Percentiles rank a stretch among this genome's conserved stretches.
Evolutionary conservation across 331 rosid genomes (phyloP).

Genomic region (Rosa hybrid): DNA sequence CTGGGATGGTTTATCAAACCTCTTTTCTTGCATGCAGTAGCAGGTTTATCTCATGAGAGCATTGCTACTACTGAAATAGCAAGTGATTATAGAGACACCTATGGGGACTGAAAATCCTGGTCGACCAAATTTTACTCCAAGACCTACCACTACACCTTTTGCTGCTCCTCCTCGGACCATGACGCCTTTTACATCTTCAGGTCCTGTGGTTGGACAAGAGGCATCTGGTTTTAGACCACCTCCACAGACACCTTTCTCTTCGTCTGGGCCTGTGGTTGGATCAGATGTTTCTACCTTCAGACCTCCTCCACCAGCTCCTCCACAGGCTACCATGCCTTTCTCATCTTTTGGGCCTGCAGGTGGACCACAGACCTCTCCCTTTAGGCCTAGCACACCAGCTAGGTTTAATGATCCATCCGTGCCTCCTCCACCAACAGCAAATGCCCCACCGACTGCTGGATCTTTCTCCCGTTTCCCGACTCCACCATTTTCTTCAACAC

Average conservation of each 20-base stretch:
- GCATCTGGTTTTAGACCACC: constrained; percentile 55
- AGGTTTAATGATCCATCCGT: constrained; percentile 82
- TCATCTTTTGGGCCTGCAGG: constrained; percentile 51
- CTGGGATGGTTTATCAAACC: constrained; percentile 14
- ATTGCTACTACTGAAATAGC: constrained; percentile 22
- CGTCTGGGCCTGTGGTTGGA: constrained; percentile 70
- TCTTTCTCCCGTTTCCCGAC: constrained; percentile 58
- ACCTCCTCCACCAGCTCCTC: constrained; percentile 52
- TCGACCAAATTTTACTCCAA: constrained; percentile 62
- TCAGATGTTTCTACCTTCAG: constrained; percentile 52
- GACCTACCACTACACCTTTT: constrained; percentile 63
- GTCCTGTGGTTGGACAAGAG: constrained; percentile 47
- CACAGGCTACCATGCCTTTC: constrained; percentile 47
- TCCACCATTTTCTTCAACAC: constrained; percentile 56
- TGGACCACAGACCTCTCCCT: constrained; percentile 54
- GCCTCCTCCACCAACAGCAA: constrained; percentile 58
- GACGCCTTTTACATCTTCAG: constrained; percentile 53
- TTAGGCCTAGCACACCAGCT: constrained; percentile 56
- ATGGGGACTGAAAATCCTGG: constrained; percentile 93
- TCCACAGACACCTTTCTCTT: constrained; percentile 63
- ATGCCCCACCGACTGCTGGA: constrained; percentile 46
- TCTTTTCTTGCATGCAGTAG: constrained; percentile 28
- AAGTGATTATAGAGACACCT: constrained; percentile 31
- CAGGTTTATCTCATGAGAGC: constrained; percentile 57
- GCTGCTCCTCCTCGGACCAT: constrained; percentile 48